Evolutionary conservation across 2,329 filamentous ascomycete species (phyloP), one percentile per base, ranked within the genome.

Genomic region (Aspergillus sp.): DNA sequence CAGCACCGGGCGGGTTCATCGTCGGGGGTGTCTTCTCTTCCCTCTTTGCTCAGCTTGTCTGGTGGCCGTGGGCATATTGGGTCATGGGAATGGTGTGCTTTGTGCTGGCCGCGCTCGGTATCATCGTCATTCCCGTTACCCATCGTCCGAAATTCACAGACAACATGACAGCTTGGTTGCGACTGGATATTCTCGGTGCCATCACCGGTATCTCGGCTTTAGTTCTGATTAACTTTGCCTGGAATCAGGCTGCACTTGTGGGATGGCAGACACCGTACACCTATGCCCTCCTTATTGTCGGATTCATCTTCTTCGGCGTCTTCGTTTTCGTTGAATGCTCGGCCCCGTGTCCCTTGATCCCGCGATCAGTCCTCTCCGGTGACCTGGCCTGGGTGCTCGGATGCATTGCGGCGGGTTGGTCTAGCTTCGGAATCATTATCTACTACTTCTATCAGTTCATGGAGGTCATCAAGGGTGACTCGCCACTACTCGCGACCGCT

Each of bases 201-300:
- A 59, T 70, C 3, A 70, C 76, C 3, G 86, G 86, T 2, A 79
- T 88, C 19, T 75, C 78, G 0, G 82, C 81, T 0, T 75, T 90
- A 30, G 78, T 87, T 0, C 77, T 90, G n/a, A 81, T 90, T 75
- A 88, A 88, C 70, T 86, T 89, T 65, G 84, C 86, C 0, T 89
- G 85, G 84, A 89, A 87, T 60, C 86, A 90, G 68, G 86, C 84
- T 0, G 82, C 84, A 0, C 76, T 84, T 1, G 82, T 80, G 1
- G 85, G 85, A 1, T 90, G 87, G 87, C 65, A 74, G 1, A 76
- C 78, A 8, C 76, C 84, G 0, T 85, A 85, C 57, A 78, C 86
- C 21, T 82, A 84, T 60, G 75, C 82, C 0, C 73, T 83, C 0
- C 76, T 90, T 0, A 81, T 88, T 36, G 62, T 88, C 3, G 86